Conservation (phyloP, 805 yeast species). For the Schwanniomyces vanrijiae region DNA sequence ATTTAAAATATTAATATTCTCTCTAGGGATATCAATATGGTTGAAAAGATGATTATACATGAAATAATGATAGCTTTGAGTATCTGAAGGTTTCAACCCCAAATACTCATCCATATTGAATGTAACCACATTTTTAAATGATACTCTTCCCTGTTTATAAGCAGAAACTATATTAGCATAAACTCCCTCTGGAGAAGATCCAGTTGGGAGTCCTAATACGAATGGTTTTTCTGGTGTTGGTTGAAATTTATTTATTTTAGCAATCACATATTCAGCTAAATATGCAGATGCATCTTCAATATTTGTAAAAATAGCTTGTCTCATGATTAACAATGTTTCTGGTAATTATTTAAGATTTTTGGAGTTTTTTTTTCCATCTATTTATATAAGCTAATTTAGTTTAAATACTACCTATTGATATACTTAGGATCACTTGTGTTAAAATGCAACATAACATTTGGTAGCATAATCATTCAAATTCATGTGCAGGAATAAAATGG, state of each 20-base stretch:
- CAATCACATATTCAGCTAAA: conserved; percentile 47
- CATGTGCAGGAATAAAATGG: background rate
- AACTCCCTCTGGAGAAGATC: conserved; percentile 60
- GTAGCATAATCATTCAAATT: background rate
- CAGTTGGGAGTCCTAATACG: conserved; percentile 61
- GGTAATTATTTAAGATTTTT: background rate
- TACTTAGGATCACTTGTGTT: background rate
- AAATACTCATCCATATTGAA: conserved; percentile 65
- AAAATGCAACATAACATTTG: background rate
- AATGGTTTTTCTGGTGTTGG: conserved; percentile 50
- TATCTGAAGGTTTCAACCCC: conserved; percentile 46
- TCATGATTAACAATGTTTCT: conserved; percentile 13
- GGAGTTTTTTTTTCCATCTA: background rate
- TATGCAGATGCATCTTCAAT: conserved; percentile 41
- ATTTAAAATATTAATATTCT: conserved; percentile 54
- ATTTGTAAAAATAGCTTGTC: conserved; percentile 36
- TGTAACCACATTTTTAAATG: conserved; percentile 53
- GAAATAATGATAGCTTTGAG: conserved; percentile 57
- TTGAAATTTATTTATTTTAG: conserved; percentile 40
- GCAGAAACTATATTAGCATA: conserved; percentile 47
- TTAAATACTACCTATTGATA: background rate
- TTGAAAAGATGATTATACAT: conserved; percentile 56
- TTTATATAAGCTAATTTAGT: background rate
- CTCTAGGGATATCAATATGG: conserved; percentile 52
- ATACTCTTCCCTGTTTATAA: conserved; percentile 40